Conservation (phyloP, 2,329 filamentous ascomycete species). For the Sporothrix dimorphospora region DNA sequence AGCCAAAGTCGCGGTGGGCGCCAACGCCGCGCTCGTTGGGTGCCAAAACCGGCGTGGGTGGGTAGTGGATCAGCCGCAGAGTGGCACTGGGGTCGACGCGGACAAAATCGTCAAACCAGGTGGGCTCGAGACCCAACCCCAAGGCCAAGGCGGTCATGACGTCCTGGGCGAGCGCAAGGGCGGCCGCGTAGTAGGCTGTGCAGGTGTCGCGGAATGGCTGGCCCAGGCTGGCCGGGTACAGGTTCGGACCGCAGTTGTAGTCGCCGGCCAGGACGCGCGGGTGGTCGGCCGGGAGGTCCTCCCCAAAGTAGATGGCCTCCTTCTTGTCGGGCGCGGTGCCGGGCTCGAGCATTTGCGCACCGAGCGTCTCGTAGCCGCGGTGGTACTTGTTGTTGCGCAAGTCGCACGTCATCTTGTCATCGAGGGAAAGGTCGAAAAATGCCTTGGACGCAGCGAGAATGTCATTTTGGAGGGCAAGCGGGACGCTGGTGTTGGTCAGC, state of each 20-base stretch:
- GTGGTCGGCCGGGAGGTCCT: slow-evolving; percentile 10
- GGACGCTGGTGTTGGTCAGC: slow-evolving; percentile 35
- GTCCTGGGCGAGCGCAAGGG: slow-evolving; percentile 42
- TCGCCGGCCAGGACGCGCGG: background rate
- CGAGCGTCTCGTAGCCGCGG: slow-evolving; percentile 54
- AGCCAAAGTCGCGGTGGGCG: slow-evolving; percentile 59
- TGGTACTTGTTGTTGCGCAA: slow-evolving; percentile 40
- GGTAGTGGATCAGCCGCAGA: slow-evolving; percentile 54
- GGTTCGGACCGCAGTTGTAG: slow-evolving; percentile 23
- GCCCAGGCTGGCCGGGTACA: background rate
- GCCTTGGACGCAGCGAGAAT: slow-evolving; percentile 40
- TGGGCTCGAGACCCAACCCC: slow-evolving; percentile 45
- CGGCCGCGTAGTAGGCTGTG: slow-evolving; percentile 47
- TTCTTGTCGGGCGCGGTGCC: slow-evolving; percentile 51
- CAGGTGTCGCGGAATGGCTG: slow-evolving; percentile 44
- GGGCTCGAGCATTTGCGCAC: slow-evolving; percentile 50
- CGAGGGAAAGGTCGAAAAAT: slow-evolving; percentile 52
- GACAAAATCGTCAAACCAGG: slow-evolving; percentile 48
- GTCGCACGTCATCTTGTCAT: slow-evolving; percentile 46
- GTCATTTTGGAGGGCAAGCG: slow-evolving; percentile 32
- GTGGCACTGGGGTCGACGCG: slow-evolving; percentile 47
- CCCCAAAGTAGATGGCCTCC: slow-evolving; percentile 40
- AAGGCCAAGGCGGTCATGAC: slow-evolving; percentile 48
- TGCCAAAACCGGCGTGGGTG: slow-evolving; percentile 42
- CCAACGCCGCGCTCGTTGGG: slow-evolving; percentile 40